Evolutionary conservation across 2,329 filamentous ascomycete genomes (phyloP).

Genomic region (Hymenoscyphus infarciens): DNA sequence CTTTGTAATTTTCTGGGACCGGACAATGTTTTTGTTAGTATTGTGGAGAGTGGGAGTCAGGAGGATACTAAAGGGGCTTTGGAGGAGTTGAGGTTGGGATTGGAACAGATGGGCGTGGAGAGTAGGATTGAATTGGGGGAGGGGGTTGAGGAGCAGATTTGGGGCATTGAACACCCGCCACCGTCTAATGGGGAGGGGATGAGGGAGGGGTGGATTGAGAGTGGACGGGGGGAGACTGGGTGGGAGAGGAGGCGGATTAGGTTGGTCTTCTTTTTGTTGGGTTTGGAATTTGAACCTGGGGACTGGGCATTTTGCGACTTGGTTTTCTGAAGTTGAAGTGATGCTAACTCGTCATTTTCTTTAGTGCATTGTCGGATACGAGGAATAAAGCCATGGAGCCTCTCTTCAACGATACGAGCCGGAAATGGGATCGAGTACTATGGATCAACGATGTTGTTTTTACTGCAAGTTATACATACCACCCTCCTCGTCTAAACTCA

Average conservation of each 20-base stretch:
- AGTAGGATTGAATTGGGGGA: conserved; percentile 23
- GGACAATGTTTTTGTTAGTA: conserved; percentile 63
- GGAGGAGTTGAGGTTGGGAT: neutral
- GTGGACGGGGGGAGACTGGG: conserved; percentile 44
- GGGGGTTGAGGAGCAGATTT: conserved; percentile 19
- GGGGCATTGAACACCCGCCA: conserved; percentile 17
- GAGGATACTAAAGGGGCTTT: conserved; percentile 49
- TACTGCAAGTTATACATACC: conserved; percentile 40
- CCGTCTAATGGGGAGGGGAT: conserved; percentile 2
- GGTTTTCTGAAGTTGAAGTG: neutral
- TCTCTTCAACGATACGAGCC: conserved; percentile 12
- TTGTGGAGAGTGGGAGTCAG: conserved; percentile 66
- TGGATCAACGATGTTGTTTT: conserved; percentile 65
- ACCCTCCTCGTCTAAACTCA: neutral
- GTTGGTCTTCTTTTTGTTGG: neutral
- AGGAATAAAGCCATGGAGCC: conserved; percentile 57
- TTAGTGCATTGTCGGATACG: conserved; percentile 61
- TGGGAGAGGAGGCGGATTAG: conserved; percentile 51
- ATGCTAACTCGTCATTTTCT: neutral
- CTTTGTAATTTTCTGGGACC: conserved; percentile 55
- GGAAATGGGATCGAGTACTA: conserved; percentile 51
- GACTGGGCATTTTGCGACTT: neutral
- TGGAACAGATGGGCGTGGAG: conserved; percentile 42
- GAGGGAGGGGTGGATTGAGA: conserved; percentile 58
- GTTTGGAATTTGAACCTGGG: no score